Conservation (phyloP, 257 asterid species). For the Solanum ossicruentum region DNA sequence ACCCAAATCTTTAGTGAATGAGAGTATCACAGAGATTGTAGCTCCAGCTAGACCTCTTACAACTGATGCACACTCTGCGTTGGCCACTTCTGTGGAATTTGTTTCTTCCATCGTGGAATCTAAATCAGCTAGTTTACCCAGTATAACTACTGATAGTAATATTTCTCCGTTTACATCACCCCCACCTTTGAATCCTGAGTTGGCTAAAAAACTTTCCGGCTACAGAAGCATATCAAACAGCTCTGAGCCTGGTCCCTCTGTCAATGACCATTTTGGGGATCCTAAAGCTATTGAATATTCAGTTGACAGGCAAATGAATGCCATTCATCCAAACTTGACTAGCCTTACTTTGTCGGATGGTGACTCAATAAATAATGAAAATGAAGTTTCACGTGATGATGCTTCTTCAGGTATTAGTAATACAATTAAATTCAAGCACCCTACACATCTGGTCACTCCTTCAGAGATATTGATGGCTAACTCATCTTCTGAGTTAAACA, state of each 20-base stretch:
- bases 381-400: conserved; percentile 39
- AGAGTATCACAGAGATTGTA: conserved; percentile 28
- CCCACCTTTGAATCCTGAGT: conserved; percentile 65
- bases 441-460: conserved; percentile 97
- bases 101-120: conserved; percentile 30
- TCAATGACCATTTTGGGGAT: conserved; percentile 37
- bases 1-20: conserved; percentile 35
- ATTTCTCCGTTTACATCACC: conserved; percentile 43
- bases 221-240: conserved; percentile 45
- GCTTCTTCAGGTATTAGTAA: conserved; percentile 32
- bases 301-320: conserved; percentile 37
- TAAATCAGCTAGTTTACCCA: conserved; percentile 28
- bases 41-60: conserved; percentile 26
- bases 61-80: conserved; percentile 25
- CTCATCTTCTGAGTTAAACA: conserved; percentile 58
- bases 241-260: conserved; percentile 32
- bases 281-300: conserved; percentile 49
- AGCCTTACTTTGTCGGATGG: conserved; percentile 44
- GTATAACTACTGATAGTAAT: conserved; percentile 25
- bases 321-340: conserved; percentile 32
- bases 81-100: conserved; percentile 31
- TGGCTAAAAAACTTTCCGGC: conserved; percentile 61
- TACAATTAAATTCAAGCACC: conserved; percentile 70
- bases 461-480: conserved; percentile 74
- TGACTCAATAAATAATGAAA: conserved; percentile 12